Evolutionary conservation across 768 basidiomycete genomes (phyloP), one percentile per base, ranked within the genome.

Genomic region (Postia placenta): DNA sequence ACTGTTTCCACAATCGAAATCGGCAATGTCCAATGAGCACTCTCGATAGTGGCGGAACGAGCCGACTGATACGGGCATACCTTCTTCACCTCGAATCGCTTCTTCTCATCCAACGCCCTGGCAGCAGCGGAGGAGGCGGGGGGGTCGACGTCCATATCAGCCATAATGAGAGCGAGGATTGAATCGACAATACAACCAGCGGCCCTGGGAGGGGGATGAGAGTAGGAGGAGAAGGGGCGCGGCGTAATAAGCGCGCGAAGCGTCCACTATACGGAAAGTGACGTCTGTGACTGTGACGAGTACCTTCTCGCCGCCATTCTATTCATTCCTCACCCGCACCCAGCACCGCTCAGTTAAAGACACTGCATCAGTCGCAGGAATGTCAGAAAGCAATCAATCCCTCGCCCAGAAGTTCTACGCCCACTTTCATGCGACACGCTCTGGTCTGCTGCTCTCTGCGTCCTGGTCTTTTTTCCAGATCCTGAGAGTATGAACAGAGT

Each of bases 11-110:
- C n/a, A n/a, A n/a, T n/a, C n/a, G n/a, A n/a, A n/a, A n/a, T n/a
- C 49, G 24, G 39, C 5, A 9, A 22, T 5, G 25, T 22, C 14
- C n/a, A 19, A 17, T 12, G 25, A 24, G n/a, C n/a, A n/a, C n/a
- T n/a, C n/a, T n/a, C n/a, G n/a, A n/a, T n/a, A n/a, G n/a, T n/a
- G n/a, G n/a, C n/a, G n/a, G n/a, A n/a, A n/a, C n/a, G n/a, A n/a
- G n/a, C n/a, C n/a, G n/a, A n/a, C n/a, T n/a, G n/a, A n/a, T n/a
- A n/a, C n/a, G 45, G 22, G 43, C 61, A 47, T 47, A 95, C 95
- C 90, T 99, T 98, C 79, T 99, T 99, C 55, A 99, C 96, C 68
- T 98, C 94, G 64, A 99, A 99, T 53, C 90, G 73, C 62, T 88
- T 85, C 71, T 92, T 87, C 46, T 80, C 79, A 42, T 80, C 79